Base-by-base conservation (phyloP, 371 early-diverging fungal species). In the Zychaea mexicana region DNA sequence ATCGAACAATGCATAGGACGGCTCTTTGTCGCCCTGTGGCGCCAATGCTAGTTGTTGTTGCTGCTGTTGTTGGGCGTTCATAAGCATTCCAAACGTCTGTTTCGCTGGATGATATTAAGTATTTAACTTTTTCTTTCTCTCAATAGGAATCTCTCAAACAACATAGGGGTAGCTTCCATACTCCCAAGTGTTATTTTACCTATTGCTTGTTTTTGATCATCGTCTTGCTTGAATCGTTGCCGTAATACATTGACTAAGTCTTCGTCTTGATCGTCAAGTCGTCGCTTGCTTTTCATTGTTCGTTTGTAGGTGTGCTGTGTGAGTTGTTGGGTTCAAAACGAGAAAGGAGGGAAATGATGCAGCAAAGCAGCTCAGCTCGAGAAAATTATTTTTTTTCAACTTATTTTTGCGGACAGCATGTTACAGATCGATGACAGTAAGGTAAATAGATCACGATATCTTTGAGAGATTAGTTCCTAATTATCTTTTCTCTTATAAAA, bases 351-450 rank as follows among this genome's bases (percentile, higher is more conserved):
- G 42, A 15, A 36, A 15, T 10, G 36, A 36, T 10, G 7, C 6
- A 24, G 24, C 19, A 49, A 49, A 49, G 49, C 56, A 17, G 19
- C 17, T 7, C 36, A 2, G 24, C 22, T 21, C 27, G 3, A 54
- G 27, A 12, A 15, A 15, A 53, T 2, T 24, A 28, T 49, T 49
- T 49, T 49, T 49, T 22, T 4, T 10, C 7, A 22, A 22, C 13
- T 49, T 47, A 22, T 24, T 49, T 49, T 49, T 22, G n/a, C 49
- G 24, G n/a, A 24, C 13, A 45, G 46, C 42, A 60, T 60, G 62
- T 32, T 59, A 52, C 58, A 47, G 64, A 64, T 65, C 56, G 58
- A 64, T 58, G 61, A 62, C 21, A 57, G 2, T 10, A 61, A 64
- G 60, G 55, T 61, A 53, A 15, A 26, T 8, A 45, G 33, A n/a